These are phyloP conservation scores for Ceratocystis colombiana DNA, from an alignment of 2,329 filamentous ascomycete genomes.

Conservation along the genomic window DNA sequence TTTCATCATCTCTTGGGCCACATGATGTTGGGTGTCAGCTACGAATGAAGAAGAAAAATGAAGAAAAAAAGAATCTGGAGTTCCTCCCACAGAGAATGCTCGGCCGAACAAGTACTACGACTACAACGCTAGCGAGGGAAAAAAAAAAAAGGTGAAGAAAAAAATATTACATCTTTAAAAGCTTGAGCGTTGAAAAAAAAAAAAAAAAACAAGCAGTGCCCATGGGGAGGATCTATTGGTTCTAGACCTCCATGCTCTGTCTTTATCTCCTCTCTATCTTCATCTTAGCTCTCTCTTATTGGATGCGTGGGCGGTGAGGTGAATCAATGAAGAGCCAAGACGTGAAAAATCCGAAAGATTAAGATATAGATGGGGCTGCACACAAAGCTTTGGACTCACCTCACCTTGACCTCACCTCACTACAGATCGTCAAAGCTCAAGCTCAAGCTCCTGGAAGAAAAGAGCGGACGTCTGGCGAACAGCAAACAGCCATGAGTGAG, in stretches of 20 bases:
- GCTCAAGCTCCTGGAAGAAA: slow-evolving; percentile 14
- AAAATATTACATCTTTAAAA: not conserved
- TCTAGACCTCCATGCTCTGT: too few relatives aligned
- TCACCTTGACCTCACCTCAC: too few relatives aligned
- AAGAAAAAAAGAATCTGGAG: not conserved
- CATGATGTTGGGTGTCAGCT: too few relatives aligned
- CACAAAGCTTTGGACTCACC: too few relatives aligned
- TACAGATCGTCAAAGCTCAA: not conserved
- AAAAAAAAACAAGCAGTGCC: not conserved
- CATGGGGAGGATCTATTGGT: not conserved
- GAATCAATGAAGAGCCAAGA: too few relatives aligned
- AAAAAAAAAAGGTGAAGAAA: not conserved
- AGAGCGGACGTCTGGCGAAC: not conserved
- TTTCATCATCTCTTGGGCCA: too few relatives aligned
- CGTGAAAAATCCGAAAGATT: not conserved
- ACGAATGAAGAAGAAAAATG: not conserved
- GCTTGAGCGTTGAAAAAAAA: not conserved
- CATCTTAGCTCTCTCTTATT: too few relatives aligned
- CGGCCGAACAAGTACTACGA: not conserved
- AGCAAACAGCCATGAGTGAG: not conserved
- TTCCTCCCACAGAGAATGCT: not conserved
- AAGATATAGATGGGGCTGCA: not conserved
- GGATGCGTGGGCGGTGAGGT: too few relatives aligned
- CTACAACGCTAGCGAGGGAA: not conserved
- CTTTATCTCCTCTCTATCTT: too few relatives aligned